Evolutionary conservation across 805 yeast species (phyloP), one percentile per base, ranked within the genome.

Genomic region (Naumovozyma baii): DNA sequence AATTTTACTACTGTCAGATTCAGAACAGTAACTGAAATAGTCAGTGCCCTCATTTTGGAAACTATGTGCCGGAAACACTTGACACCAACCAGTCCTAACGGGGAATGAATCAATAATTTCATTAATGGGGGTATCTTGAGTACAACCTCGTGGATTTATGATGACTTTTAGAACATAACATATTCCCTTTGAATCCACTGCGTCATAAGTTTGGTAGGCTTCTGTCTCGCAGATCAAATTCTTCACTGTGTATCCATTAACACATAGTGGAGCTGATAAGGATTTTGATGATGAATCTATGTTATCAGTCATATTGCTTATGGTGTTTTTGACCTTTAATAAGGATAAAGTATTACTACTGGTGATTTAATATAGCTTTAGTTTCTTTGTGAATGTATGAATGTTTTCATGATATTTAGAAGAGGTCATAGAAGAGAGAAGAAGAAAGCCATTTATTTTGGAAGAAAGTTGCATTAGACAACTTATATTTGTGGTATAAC

Each of bases 41-140:
- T 50, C 54, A 5, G 33, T 17, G 26, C 52, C 52, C 37, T 50
- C 54, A 5, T 30, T 32, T 16, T 37, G 36, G 32, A 44, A 44
- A 29, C 38, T 18, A 14, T 44, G 41, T 5, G 36, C 35, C 2
- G 44, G 39, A 31, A 44, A 50, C 3, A 50, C 41, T 1, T 44
- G 31, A 18, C 29, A 43, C 4, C 31, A 8, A 14, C 15, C 8
- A 15, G 31, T 18, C 37, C 35, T 14, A 25, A 26, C 36, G 16
- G 3, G 18, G 16, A 4, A 10, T 16, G 4, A 26, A 18, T 29
- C 13, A n/a, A 18, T 5, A 31, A 26, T 18, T 9, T 34, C 22
- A n/a, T 30, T 7, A 22, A 22, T 22, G 7, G 26, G 26, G 10
- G 9, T 22, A 22, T 22, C 26, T 22, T 22, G 7, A 22, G 26